Evolutionary conservation across 768 basidiomycete species (phyloP).

Genomic region (Crucibulum laeve): DNA sequence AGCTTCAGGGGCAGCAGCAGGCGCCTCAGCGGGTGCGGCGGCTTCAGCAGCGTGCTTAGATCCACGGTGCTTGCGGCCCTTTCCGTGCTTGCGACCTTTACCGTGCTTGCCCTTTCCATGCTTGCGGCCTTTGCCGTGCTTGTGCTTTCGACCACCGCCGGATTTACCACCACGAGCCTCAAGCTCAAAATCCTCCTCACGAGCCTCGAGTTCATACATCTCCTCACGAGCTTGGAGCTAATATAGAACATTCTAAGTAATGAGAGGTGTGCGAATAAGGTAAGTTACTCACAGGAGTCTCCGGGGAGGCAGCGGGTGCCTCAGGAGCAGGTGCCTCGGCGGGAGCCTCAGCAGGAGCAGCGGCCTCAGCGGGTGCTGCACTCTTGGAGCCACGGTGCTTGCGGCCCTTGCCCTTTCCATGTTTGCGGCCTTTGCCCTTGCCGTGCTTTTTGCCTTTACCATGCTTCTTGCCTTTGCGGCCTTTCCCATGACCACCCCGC

Average conservation of each 20-base stretch:
- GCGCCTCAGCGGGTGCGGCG: conserved; percentile 1
- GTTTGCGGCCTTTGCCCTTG: neutral
- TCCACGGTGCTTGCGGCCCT: neutral
- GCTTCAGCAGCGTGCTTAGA: conserved; percentile 3
- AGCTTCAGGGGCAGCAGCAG: neutral
- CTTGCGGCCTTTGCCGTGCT: neutral
- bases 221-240: too few species aligned
- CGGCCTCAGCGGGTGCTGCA: neutral
- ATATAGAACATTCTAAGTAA: too few species aligned
- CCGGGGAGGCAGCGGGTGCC: neutral
- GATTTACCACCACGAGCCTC: neutral
- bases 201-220: too few species aligned
- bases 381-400: neutral
- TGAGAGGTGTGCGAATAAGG: too few species aligned
- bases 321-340: neutral
- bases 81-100: neutral
- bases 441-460: neutral
- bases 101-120: neutral
- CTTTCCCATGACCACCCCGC: neutral
- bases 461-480: neutral
- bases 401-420: neutral
- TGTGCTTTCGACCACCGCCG: neutral
- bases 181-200: neutral
- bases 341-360: neutral
- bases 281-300: too few species aligned